Evolutionary conservation across 352 stramenopile genomes (phyloP), one percentile per base, ranked within the genome.

Genomic region (Sclerospora graminicola): DNA sequence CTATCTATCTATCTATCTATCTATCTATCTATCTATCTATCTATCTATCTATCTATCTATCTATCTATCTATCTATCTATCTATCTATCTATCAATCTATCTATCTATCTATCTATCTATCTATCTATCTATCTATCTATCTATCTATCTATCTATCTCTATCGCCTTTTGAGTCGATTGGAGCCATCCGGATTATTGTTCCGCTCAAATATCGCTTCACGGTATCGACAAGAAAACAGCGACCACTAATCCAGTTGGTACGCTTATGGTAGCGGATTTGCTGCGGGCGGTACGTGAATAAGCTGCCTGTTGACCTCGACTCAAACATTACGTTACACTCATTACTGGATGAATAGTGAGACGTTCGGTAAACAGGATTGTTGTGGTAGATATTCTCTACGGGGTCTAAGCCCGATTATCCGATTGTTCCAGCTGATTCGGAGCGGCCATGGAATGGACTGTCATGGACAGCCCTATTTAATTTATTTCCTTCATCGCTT

Each of bases 401-500:
- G 29, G 58, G 43, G 38, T 33, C 42, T 19, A 47, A 53, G 8
- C 52, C 50, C 7, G 51, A 51, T 8, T 75, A 62, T 21, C 55
- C 61, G 14, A 59, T 46, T n/a, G 42, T 48, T 16, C 50, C 59
- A 30, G 50, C 57, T 1, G 63, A 72, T 14, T 63, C 54, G 11
- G 47, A 50, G 10, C 49, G 39, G n/a, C 33, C 48, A 40, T 42
- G 48, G 1, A 43, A 57, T 15, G 38, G 43, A 36, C 60, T 54
- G 21, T 59, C 54, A 38, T 93, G 63, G 8, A 66, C 70, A 21
- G 68, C 55, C 8, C 85, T 52, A 44, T 87, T 88, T 1, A 92
- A 48, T 13, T 74, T 69, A 51, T 90, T 89, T 48, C 81, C 81
- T 71, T 93, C 81, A 21, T 87, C 71, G 33, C 81, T 93, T 14